Base-by-base conservation (phyloP, 2,329 filamentous ascomycete species). In the Exophiala phaeomuriformis region DNA sequence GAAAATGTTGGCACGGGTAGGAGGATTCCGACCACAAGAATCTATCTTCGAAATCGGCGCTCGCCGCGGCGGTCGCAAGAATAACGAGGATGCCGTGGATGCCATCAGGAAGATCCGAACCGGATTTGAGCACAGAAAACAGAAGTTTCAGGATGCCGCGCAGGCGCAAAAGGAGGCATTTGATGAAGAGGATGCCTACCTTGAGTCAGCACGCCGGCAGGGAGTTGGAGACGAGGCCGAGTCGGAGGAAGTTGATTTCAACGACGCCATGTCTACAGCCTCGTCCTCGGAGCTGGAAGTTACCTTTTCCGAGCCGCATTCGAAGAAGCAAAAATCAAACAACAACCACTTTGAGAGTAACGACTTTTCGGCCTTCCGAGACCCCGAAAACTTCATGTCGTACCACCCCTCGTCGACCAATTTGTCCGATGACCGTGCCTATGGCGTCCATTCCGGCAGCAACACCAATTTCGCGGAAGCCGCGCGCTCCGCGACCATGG, bases 41-140 rank as follows among this genome's bases (percentile, higher is more conserved):
- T 97, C 91, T 0, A 88, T 98, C n/a, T 98, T 98, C 63, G 93
- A 98, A 69, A 84, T 96, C 58, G 86, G 87, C 60, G 87, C 87
- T 4, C 82, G 85, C 62, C 80, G 84, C 56, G 85, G 83, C 37
- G 85, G 86, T 60, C 77, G 78, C 86, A 65, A 80, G 85, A 64
- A 80, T 80, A 67, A 84, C 78, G 67, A 89, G 85, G 55, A 84
- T 78, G 50, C 83, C 77, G 43, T 82, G 73, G 67, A 78, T 42
- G 72, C 70, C 5, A 75, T 75, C 56, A 70, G 71, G 49, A 67
- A 71, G 42, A 67, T 75, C 27, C 70, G 73, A 19, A 70, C 63
- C 3, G 68, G 66, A 0, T 65, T 75, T 12, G 70, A 75, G 29
- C 64, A 59, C 35, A 74, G 73, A 63, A 72, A 71, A 63, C 64